Percentiles rank a stretch among this genome's conserved stretches.
Evolutionary conservation across 192 early-diverging fungal genomes (phyloP).

Genomic region (Rhizoclosmatium sp.): DNA sequence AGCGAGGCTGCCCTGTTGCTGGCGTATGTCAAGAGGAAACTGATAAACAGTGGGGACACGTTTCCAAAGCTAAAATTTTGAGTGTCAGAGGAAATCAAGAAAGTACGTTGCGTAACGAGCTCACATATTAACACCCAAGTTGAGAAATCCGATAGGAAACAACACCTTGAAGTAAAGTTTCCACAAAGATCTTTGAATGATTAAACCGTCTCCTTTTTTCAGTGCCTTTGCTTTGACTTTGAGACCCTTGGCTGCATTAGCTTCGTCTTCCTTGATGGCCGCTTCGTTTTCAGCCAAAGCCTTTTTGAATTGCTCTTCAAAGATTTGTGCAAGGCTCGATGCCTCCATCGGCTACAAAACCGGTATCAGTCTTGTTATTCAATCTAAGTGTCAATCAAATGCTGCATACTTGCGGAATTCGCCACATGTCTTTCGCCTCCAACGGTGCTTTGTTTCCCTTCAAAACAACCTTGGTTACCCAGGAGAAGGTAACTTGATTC

Average conservation of each 20-base stretch:
- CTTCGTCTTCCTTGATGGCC: neutral
- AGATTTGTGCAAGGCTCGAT: neutral
- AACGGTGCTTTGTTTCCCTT: neutral
- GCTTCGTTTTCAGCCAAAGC: neutral
- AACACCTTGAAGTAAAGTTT: conserved; percentile 2
- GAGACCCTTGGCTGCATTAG: neutral
- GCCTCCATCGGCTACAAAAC: neutral
- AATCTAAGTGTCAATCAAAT: neutral
- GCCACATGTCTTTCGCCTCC: conserved; percentile 13
- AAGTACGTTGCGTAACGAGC: neutral
- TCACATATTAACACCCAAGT: conserved; percentile 10
- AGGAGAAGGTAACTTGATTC: conserved; percentile 11
- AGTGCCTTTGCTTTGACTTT: conserved; percentile 3
- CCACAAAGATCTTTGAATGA: conserved; percentile 11
- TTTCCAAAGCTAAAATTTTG: neutral
- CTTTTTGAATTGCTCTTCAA: neutral
- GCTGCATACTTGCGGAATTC: neutral
- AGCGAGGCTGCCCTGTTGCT: neutral
- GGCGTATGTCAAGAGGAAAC: conserved; percentile 2
- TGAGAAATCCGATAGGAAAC: conserved; percentile 12
- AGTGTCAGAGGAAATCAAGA: neutral
- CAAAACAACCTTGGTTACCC: conserved; percentile 15
- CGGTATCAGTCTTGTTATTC: neutral
- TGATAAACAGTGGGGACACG: conserved; percentile 23
- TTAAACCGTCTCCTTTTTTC: conserved; percentile 8